Base-by-base conservation (phyloP, 805 yeast genomes). In the Komagataella populi region DNA sequence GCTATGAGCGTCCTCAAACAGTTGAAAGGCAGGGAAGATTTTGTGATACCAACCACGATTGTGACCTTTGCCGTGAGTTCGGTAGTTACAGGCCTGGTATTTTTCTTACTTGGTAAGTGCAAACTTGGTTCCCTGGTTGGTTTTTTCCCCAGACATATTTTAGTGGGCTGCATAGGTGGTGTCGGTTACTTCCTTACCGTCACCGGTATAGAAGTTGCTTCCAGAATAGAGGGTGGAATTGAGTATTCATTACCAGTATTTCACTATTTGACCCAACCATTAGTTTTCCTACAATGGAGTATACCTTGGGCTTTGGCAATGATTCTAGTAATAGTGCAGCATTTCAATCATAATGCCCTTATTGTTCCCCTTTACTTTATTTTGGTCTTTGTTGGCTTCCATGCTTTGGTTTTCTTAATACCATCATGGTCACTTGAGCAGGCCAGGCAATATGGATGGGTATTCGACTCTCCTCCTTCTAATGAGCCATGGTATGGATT, bases 111-210 rank as follows among this genome's bases (percentile, higher is more conserved):
- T 47, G 99, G 99, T 5, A 83, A 80, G 59, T 78, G 87, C 60
- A 77, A 73, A 53, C 69, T 93, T 44, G 99, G 99, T 6, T 77
- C 87, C 36, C 69, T 93, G 20, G 96, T 91, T 18, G 96, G 96
- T 0, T 93, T 89, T 63, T 93, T 93, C 72, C 99, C 99, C 1
- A 74, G 97, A 55, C 99, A 93, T 65, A 91, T 93, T 52, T 73
- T 93, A 24, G 93, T 93, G 44, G 99, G 99, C 1, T 93, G 98
- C 63, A 90, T 93, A 58, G 99, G 99, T 45, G 99, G 99, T 60
- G 99, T 93, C 49, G 99, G 99, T 6, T 90, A 87, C 68, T 93
- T 93, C 66, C 71, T 93, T 49, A 70, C 89, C 1, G 83, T 87
- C 1, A 93, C 99, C 0, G 99, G 96, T 1, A 68, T 93, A 24